Evolutionary conservation across 2,329 filamentous ascomycete species (phyloP).

Genomic region (Cladosporium sp.): DNA sequence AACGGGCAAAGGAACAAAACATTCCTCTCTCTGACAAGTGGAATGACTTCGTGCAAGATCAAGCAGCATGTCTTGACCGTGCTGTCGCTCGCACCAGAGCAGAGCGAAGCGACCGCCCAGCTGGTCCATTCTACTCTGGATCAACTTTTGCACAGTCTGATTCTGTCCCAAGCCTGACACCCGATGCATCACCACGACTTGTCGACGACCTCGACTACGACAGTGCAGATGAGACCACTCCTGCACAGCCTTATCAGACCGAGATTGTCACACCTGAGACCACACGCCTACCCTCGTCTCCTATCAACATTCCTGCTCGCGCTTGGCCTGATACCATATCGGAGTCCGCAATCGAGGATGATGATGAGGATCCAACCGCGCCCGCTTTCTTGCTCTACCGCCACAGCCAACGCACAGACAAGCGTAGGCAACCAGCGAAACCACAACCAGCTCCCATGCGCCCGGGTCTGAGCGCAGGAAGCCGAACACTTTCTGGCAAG

Average conservation of each 20-base stretch:
- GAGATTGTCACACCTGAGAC: not conserved
- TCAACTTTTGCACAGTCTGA: slow-evolving; percentile 1
- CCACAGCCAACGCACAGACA: slow-evolving; percentile 6
- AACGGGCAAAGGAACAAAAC: slow-evolving; percentile 22
- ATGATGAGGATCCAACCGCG: slow-evolving; percentile 21
- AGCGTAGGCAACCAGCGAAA: not conserved
- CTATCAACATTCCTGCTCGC: slow-evolving; percentile 1
- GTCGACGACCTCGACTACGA: slow-evolving; percentile 27
- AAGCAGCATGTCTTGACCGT: slow-evolving; percentile 24
- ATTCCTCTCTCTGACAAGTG: slow-evolving; percentile 23
- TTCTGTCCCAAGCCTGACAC: slow-evolving; percentile 28
- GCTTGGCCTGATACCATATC: not conserved
- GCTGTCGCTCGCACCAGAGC: slow-evolving; percentile 15
- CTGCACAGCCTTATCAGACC: not conserved
- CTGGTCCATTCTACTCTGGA: not conserved
- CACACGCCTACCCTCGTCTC: not conserved
- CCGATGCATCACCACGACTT: slow-evolving; percentile 29
- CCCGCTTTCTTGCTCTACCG: slow-evolving; percentile 25
- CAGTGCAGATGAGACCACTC: not conserved
- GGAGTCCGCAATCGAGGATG: slow-evolving; percentile 15
- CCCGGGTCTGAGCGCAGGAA: slow-evolving; percentile 25
- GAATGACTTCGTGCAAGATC: slow-evolving; percentile 22
- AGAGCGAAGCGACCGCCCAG: not conserved
- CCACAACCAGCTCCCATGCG: slow-evolving; percentile 11
- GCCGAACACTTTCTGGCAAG: slow-evolving; percentile 29